Base-by-base conservation (phyloP, 2,329 filamentous ascomycete genomes). In the Pestalotiopsis sp. region DNA sequence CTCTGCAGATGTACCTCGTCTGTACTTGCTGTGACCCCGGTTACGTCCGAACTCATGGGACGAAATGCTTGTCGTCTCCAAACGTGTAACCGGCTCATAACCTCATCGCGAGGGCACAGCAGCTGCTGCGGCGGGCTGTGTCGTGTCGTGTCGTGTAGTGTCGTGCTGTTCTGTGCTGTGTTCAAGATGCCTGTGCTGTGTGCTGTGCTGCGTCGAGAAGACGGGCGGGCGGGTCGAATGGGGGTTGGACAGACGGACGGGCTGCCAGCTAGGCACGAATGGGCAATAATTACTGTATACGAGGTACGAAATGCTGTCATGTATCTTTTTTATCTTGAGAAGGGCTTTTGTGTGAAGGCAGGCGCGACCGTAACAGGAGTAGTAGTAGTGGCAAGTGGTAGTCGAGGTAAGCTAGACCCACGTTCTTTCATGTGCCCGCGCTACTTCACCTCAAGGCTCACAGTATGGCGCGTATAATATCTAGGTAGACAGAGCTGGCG, bases 101-200 rank as follows among this genome's bases (percentile, higher is more conserved):
- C 63, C 63, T 57, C 63, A 65, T 65, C 62, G n/a, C 23, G 62
- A 45, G 25, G 17, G 62, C 62, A 65, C 39, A 23, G 7, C 41
- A 66, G 27, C 41, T 31, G 52, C 11, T 25, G 41, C 63, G 38
- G 17, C n/a, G 41, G 38, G 31, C 63, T 36, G 41, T 70, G 49
- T 61, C 69, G 71, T 71, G 73, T 72, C 71, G 71, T 71, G 72
- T 72, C 72, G 71, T 71, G 72, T 72, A 71, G 41, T 70, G 49
- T 71, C 71, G 31, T 36, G 7, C 31, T 36, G 6, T 71, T 72
- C 69, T 67, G 73, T 73, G 73, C 41, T 49, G 14, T 49, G 41
- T n/a, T 49, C 13, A 14, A n/a, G 4, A 14, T 14, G 13, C 20
- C 17, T 52, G 45, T 52, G 45, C 45, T 52, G 17, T 52, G 45